Base-by-base conservation (phyloP, 495 filamentous ascomycete genomes). In the Xanthoparmelia taractica region DNA sequence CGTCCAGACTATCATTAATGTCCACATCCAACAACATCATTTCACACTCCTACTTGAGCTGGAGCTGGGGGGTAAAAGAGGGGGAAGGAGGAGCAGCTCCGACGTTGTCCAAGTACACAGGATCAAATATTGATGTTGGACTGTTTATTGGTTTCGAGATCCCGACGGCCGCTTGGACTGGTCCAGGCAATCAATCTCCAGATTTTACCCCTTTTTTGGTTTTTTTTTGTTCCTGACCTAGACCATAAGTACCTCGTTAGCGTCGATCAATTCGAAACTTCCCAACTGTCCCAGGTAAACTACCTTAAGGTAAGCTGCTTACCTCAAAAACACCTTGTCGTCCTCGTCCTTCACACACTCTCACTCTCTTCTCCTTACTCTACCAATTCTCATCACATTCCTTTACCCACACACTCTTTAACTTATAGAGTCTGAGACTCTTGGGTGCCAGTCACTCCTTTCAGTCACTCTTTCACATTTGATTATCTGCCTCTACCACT, bases 371-470 rank as follows among this genome's bases (percentile, higher is more conserved):
- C 13, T 5, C 59, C 27, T 15, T 56, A 33, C 57, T 13, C 23
- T 45, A 20, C 27, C 29, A 38, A 34, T 31, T 20, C 17, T 38
- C 61, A 50, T 50, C 57, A 56, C 57, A 61, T 57, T 58, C 37
- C 13, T 60, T 50, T 15, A 27, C 34, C 34, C 34, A 50, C 57
- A 41, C 33, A 52, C 63, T 65, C 23, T 57, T 56, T 64, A 50
- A 52, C 38, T 63, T 2, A 36, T 29, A 56, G 67, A 66, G 64
- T 69, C 64, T 48, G 64, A 57, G 61, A 69, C 61, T 66, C 64
- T 54, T 45, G 48, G 60, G 50, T 27, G 31, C 57, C 50, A 50
- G 59, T 65, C 67, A 52, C 59, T 68, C 60, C 23, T 64, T 69
- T 36, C 58, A 41, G 17, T 64, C 50, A 36, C 40, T 67, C 59